Conservation (phyloP, 805 yeast species). For the Lipomyces kockii region DNA sequence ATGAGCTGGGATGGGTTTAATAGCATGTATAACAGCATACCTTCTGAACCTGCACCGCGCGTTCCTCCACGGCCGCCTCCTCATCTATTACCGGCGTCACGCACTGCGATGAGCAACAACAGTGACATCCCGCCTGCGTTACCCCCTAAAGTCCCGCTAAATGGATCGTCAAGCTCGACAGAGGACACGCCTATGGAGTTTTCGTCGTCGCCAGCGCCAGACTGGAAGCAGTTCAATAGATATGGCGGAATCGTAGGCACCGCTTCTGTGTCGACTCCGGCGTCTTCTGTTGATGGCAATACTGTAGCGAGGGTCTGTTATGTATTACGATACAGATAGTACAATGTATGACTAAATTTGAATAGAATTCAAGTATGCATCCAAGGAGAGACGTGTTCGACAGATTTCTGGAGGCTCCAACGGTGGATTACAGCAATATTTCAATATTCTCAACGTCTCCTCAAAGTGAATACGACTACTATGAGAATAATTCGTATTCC, state of each 20-base stretch:
- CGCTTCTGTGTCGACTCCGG: slow-evolving; percentile 2
- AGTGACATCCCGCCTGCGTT: background rate
- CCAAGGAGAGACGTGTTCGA: slow-evolving; percentile 9
- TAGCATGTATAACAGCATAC: background rate
- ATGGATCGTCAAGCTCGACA: background rate
- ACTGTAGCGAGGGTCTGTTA: background rate
- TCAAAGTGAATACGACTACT: background rate
- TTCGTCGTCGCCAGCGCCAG: background rate
- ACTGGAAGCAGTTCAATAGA: background rate
- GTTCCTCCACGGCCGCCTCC: slow-evolving; percentile 11
- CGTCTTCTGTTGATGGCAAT: background rate
- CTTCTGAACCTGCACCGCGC: background rate
- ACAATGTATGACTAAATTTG: background rate
- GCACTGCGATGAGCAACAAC: background rate
- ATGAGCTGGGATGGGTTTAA: background rate
- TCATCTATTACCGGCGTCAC: background rate
- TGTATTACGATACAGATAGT: background rate
- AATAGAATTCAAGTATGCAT: slow-evolving; percentile 2
- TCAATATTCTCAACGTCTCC: background rate
- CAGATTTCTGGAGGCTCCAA: slow-evolving; percentile 4
- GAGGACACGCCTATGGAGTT: background rate
- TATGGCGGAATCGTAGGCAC: slow-evolving; percentile 13
- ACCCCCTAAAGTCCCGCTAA: slow-evolving; percentile 20
- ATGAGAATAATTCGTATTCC: background rate
- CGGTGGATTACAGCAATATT: background rate